Percentiles rank a stretch among this genome's conserved stretches.
Evolutionary conservation across 495 filamentous ascomycete species (phyloP).

Genomic region (Cairneyella variabilis): DNA sequence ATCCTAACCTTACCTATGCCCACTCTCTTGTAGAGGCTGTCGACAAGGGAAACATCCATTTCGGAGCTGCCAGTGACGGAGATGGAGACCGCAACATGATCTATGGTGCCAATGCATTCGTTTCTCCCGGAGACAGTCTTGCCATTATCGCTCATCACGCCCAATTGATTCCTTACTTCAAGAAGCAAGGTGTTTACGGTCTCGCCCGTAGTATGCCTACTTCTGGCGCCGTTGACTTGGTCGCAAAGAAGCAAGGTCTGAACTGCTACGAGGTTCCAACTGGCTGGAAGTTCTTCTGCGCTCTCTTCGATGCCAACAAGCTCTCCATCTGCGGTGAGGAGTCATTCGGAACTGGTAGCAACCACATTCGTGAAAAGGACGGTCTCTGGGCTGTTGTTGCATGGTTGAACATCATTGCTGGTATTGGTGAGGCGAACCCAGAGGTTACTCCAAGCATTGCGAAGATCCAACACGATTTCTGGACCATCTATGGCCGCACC

Average conservation of each 20-base stretch:
- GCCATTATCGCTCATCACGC: constrained; percentile 98
- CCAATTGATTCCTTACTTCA: constrained; percentile 93
- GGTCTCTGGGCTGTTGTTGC: constrained; percentile 95
- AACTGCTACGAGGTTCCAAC: constrained; percentile 96
- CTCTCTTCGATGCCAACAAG: constrained; percentile 93
- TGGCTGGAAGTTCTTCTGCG: constrained; percentile 99
- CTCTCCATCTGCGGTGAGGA: constrained; percentile 99
- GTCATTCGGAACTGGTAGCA: constrained; percentile 97
- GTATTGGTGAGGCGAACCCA: constrained; percentile 77
- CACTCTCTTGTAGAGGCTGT: constrained; percentile 92
- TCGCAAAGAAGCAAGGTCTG: constrained; percentile 89
- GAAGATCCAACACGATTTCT: constrained; percentile 95
- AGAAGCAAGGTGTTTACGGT: constrained; percentile 92
- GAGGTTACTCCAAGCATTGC: constrained; percentile 78
- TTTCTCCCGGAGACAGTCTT: constrained; percentile 93
- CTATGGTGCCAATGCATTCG: constrained; percentile 93
- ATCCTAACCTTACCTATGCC: constrained; percentile 97
- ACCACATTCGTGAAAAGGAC: constrained; percentile 99
- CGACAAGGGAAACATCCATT: constrained; percentile 86
- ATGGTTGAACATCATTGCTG: constrained; percentile 98
- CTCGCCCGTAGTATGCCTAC: constrained; percentile 97
- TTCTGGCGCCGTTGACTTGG: constrained; percentile 88
- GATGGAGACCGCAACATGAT: constrained; percentile 99
- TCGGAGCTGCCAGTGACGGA: constrained; percentile 93
- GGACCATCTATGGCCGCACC: constrained; percentile 91